Evolutionary conservation across 768 basidiomycete species (phyloP).

Genomic region (Lentinus tigrinus): DNA sequence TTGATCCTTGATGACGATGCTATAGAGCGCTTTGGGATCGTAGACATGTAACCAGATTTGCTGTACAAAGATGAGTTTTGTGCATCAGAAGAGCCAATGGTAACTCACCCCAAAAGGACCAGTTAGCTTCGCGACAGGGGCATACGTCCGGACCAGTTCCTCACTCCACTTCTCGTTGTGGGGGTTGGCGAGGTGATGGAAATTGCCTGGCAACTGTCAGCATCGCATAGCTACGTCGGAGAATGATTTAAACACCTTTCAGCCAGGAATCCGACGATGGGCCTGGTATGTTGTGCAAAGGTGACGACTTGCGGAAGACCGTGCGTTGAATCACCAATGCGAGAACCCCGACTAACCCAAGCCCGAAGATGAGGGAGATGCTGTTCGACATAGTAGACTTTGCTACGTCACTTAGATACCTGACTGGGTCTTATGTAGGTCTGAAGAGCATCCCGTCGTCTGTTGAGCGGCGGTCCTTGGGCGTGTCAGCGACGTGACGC

Average conservation of each 20-base stretch:
- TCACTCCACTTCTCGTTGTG: not conserved
- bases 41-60: constrained; percentile 46
- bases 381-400: too few relatives aligned
- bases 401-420: too few relatives aligned
- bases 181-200: not conserved
- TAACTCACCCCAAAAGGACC: constrained; percentile 44
- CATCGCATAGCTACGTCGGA: too few relatives aligned
- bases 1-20: constrained; percentile 46
- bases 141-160: constrained; percentile 30
- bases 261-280: constrained; percentile 1
- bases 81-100: not conserved
- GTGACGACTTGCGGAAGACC: not conserved
- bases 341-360: too few relatives aligned
- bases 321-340: too few relatives aligned
- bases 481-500: too few relatives aligned
- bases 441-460: too few relatives aligned
- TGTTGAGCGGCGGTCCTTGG: too few relatives aligned
- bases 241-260: too few relatives aligned
- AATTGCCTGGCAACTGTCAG: not conserved
- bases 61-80: constrained; percentile 21
- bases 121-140: constrained; percentile 42
- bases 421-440: too few relatives aligned
- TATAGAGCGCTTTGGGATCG: constrained; percentile 49
- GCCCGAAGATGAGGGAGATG: too few relatives aligned
- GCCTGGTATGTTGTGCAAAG: constrained; percentile 14